Percentiles rank a stretch among this genome's conserved stretches.
Evolutionary conservation across 257 asterid genomes (phyloP).

Genomic region (Ligustrum vulgare): DNA sequence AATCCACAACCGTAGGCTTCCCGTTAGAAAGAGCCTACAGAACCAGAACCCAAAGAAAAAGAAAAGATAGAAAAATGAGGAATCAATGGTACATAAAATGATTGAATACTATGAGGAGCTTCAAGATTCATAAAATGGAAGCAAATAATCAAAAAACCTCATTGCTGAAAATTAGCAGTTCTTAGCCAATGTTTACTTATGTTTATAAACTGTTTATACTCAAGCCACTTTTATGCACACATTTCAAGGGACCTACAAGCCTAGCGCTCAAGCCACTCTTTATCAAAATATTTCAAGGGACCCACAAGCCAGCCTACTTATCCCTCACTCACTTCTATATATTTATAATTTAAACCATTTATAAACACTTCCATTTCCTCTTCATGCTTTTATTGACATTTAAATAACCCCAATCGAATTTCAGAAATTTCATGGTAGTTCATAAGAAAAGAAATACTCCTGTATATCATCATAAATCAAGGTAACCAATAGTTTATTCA

Average conservation of each 20-base stretch:
- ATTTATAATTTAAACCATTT: too few relatives aligned
- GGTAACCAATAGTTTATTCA: neutral
- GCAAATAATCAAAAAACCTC: neutral
- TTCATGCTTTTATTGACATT: neutral
- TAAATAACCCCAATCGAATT: neutral
- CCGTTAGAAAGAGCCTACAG: constrained; percentile 83
- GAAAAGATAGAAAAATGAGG: neutral
- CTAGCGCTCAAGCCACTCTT: too few relatives aligned
- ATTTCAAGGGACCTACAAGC: too few relatives aligned
- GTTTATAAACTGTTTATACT: too few relatives aligned
- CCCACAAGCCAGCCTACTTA: too few relatives aligned
- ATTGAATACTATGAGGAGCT: neutral
- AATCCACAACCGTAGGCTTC: constrained; percentile 97
- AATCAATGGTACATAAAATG: neutral
- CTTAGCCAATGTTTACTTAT: neutral
- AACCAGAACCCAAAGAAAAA: neutral
- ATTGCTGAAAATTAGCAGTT: neutral
- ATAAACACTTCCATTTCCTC: too few relatives aligned
- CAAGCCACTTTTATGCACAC: too few relatives aligned
- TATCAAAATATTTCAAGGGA: too few relatives aligned
- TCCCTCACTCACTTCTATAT: too few relatives aligned
- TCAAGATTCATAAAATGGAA: neutral
- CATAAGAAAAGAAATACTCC: constrained; percentile 4
- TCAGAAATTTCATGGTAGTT: neutral
- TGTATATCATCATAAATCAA: neutral